Base-by-base conservation (phyloP, 2,329 filamentous ascomycete genomes). In the Pseudodiploospora longispora region DNA sequence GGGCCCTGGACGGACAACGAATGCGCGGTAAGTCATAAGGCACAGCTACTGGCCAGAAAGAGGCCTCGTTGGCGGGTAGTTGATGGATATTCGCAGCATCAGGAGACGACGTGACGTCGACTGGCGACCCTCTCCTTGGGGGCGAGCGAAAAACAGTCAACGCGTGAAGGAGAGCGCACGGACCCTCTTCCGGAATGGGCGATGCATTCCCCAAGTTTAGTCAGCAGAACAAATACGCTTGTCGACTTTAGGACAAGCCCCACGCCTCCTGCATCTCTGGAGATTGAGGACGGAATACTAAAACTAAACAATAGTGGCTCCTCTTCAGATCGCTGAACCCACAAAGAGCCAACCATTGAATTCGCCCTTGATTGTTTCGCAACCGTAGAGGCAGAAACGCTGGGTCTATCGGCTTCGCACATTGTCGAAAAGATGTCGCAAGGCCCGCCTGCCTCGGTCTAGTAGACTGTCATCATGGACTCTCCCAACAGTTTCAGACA, bases 141-240 rank as follows among this genome's bases (percentile, higher is more conserved):
- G 47, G 47, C 50, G 52, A 56, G 55, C 52, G 59, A 64, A 67
- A 66, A 65, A 65, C 60, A 66, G 59, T 56, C 52, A 58, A 64
- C 65, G 65, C 65, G 65, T 66, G 64, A 65, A 62, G 64, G 65
- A 39, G 8, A 28, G 38, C 44, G 47, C 52, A 54, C 52, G 50
- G 52, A 47, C 52, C 52, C 52, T 36, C 32, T 38, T 28, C 39
- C 32, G 30, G 2, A 38, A 35, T 19, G 27, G 41, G 10, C 10
- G n/a, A 30, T 40, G 32, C 40, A 28, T 34, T n/a, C 30, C 19
- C 30, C 30, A 27, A 28, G 4, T 28, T 27, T 35, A 45, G 42
- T 47, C 39, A 38, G 27, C 30, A 33, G n/a, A 19, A 6, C 6
- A 8, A 7, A 10, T 38, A 19, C 28, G 35, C 41, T 45, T 47